These are phyloP conservation scores for Anthracocystis panici-leucophaei DNA, from an alignment of 1,284 basidiomycete species.

Conservation along the genomic window DNA sequence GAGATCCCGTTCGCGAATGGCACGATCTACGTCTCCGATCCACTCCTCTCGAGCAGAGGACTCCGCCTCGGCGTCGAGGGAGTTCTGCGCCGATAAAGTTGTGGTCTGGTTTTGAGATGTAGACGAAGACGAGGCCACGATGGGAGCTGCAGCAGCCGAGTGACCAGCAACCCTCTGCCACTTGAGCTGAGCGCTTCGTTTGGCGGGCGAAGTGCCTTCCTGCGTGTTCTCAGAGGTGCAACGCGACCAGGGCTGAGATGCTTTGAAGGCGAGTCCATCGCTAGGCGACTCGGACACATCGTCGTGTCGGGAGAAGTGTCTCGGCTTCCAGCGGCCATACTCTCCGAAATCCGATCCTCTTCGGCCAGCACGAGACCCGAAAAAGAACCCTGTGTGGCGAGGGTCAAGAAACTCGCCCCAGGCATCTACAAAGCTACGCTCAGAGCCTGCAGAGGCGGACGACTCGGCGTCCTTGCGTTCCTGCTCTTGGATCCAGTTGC, in stretches of 20 bases:
- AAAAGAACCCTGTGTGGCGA: constrained; percentile 28
- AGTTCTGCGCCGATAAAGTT: background rate
- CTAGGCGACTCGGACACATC: constrained; percentile 8
- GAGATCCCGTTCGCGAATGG: constrained; percentile 38
- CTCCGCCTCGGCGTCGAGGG: background rate
- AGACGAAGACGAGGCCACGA: background rate
- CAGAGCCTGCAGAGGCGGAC: constrained; percentile 1
- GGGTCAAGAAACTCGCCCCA: constrained; percentile 25
- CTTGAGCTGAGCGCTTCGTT: constrained; percentile 28
- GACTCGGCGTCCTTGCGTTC: constrained; percentile 24
- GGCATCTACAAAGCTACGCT: constrained; percentile 11
- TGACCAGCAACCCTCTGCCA: constrained; percentile 37
- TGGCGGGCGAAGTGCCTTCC: background rate
- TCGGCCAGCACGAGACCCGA: constrained; percentile 22
- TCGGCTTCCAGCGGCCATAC: constrained; percentile 10
- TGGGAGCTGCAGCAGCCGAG: constrained; percentile 6
- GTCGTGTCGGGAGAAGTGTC: constrained; percentile 14
- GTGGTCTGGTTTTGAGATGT: background rate
- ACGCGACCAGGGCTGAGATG: constrained; percentile 11
- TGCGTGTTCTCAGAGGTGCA: constrained; percentile 2
- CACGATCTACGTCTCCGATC: constrained; percentile 43
- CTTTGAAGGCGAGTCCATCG: constrained; percentile 11
- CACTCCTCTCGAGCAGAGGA: constrained; percentile 31
- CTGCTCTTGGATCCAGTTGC: constrained; percentile 33
- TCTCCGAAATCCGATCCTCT: constrained; percentile 18